phyloP scores from a whole-genome alignment of 768 basidiomycete genomes.

The Dentipellis fragilis region DNA sequence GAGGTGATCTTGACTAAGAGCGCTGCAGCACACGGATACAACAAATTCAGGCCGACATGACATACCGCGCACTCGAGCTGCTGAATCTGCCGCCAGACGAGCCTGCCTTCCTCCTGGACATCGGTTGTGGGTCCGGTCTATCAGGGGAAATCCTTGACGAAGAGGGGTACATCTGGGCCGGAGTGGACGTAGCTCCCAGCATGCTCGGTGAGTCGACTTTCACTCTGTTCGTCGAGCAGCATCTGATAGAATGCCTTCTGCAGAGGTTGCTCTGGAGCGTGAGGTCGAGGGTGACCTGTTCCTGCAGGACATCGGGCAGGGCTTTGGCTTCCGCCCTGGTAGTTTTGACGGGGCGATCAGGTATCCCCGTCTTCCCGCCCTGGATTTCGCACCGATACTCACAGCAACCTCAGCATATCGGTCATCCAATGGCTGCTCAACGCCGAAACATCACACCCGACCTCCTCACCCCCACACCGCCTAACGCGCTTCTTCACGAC shows the following conservation, averaged over 20 bases:
- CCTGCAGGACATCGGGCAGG: constrained; percentile 95
- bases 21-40: constrained; percentile 79
- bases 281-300: constrained; percentile 96
- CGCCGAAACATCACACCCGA: constrained; percentile 85
- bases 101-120: constrained; percentile 83
- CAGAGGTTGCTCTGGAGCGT: constrained; percentile 91
- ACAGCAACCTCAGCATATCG: constrained; percentile 60
- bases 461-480: constrained; percentile 82
- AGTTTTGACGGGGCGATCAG: constrained; percentile 98
- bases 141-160: constrained; percentile 96
- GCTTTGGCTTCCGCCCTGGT: constrained; percentile 93
- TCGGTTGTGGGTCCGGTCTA: constrained; percentile 95
- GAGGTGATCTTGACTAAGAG: neutral
- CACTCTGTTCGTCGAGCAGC: no score
- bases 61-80: constrained; percentile 88
- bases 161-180: constrained; percentile 87
- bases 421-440: constrained; percentile 99
- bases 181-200: constrained; percentile 89
- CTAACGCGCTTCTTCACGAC: constrained; percentile 88
- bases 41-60: constrained; percentile 96
- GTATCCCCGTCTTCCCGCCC: constrained; percentile 25
- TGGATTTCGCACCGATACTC: neutral
- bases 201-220: constrained; percentile 71
- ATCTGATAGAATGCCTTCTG: neutral
- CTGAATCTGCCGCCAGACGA: constrained; percentile 72